These are phyloP conservation scores for Anthracocystis walkeri DNA, from an alignment of 1,284 basidiomycete species.

Conservation along the genomic window DNA sequence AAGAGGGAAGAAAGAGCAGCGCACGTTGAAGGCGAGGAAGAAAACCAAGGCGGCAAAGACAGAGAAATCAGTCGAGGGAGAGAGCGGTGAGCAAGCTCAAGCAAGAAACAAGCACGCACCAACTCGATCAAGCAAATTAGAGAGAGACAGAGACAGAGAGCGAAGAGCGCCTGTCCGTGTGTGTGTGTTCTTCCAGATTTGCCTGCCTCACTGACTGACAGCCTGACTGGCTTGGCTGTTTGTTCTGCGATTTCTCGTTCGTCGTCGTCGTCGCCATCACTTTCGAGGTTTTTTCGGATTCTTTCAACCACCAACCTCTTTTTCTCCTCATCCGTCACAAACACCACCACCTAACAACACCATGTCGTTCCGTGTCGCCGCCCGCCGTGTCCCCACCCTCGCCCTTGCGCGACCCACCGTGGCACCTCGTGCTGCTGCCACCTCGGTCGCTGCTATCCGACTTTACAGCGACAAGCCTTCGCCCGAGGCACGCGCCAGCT, in stretches of 20 bases:
- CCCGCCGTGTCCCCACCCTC: slow-evolving; percentile 46
- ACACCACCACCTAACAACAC: slow-evolving; percentile 19
- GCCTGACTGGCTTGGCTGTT: neutral
- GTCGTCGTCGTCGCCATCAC: slow-evolving; percentile 25
- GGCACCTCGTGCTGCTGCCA: slow-evolving; percentile 40
- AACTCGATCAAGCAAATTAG: neutral
- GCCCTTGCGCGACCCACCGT: slow-evolving; percentile 50
- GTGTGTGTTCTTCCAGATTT: slow-evolving; percentile 4
- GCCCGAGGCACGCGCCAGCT: slow-evolving; percentile 87
- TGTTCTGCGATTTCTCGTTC: neutral
- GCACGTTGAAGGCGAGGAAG: neutral
- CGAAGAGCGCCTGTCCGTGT: neutral
- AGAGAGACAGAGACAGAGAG: neutral
- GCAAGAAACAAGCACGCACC: slow-evolving; percentile 1
- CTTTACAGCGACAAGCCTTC: slow-evolving; percentile 68
- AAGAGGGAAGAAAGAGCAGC: neutral
- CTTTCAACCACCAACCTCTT: slow-evolving; percentile 8
- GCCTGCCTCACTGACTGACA: neutral
- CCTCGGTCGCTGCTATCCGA: slow-evolving; percentile 52
- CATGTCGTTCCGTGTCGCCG: slow-evolving; percentile 54
- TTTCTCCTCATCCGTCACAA: slow-evolving; percentile 12
- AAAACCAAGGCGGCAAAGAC: neutral
- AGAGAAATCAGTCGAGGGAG: neutral
- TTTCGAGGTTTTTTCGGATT: slow-evolving; percentile 3
- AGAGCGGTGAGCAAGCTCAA: neutral